A percentile compares a stretch with the other conserved stretches of the same genome.
phyloP scores from a whole-genome alignment of 1,284 basidiomycete species.

The Microbotryum saponariae region DNA sequence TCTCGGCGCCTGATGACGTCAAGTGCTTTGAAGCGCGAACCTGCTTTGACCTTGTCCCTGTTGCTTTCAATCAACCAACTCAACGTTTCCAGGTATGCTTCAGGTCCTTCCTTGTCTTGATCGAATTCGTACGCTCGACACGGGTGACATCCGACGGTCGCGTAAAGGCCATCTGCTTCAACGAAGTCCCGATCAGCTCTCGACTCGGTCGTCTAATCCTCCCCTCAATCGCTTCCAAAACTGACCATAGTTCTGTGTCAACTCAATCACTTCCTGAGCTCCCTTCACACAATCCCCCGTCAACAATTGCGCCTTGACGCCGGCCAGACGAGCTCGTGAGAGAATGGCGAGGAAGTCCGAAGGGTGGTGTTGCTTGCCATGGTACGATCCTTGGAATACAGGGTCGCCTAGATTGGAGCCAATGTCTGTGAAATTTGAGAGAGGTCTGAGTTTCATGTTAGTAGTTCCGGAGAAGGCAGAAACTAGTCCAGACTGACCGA shows the following conservation, averaged over 20 bases:
- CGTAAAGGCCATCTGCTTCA: slow-evolving; percentile 51
- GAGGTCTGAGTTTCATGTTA: no score
- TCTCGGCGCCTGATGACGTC: not conserved
- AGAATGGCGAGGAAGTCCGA: slow-evolving; percentile 59
- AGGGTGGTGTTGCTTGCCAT: slow-evolving; percentile 44
- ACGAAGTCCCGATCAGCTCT: not conserved
- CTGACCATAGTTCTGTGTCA: slow-evolving; percentile 57
- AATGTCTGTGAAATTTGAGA: slow-evolving; percentile 15
- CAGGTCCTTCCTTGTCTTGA: slow-evolving; percentile 52
- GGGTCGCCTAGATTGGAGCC: slow-evolving; percentile 29
- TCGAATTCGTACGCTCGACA: slow-evolving; percentile 74
- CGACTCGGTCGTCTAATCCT: not conserved
- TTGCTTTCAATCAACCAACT: slow-evolving; percentile 54
- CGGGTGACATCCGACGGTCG: slow-evolving; percentile 78
- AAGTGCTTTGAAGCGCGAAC: not conserved
- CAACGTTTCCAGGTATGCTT: slow-evolving; percentile 58
- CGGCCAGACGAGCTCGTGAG: slow-evolving; percentile 54
- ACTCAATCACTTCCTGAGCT: slow-evolving; percentile 54
- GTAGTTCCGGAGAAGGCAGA: no score
- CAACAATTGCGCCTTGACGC: slow-evolving; percentile 69
- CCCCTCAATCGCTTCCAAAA: not conserved
- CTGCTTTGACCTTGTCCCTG: slow-evolving; percentile 13
- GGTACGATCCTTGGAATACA: slow-evolving; percentile 46
- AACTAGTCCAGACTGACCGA: no score
- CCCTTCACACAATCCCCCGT: slow-evolving; percentile 70